A percentile compares a stretch with the other conserved stretches of the same genome.
These are phyloP conservation scores for Tulasnella sp. DNA, from an alignment of 768 basidiomycete species.

Conservation along the genomic window DNA sequence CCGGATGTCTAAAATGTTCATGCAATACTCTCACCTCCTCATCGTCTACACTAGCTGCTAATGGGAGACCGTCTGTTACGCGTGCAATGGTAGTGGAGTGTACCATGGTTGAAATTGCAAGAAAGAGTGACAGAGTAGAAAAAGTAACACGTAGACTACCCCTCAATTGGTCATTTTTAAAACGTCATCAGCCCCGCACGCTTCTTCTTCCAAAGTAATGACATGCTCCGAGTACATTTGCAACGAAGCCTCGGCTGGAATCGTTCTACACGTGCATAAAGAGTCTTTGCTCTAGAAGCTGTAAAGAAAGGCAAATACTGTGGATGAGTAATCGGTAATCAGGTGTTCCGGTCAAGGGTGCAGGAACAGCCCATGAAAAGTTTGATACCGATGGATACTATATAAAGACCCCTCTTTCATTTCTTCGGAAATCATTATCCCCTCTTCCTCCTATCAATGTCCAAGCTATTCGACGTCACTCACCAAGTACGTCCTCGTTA, in stretches of 20 bases:
- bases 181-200: not conserved
- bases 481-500: slow-evolving; percentile 48
- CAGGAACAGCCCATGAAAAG: too few species aligned
- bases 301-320: too few species aligned
- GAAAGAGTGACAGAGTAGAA: too few species aligned
- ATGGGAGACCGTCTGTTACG: slow-evolving; percentile 74
- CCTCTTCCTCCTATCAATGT: not conserved
- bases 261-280: not conserved
- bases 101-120: slow-evolving; percentile 42
- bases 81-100: slow-evolving; percentile 76
- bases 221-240: not conserved
- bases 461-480: slow-evolving; percentile 47
- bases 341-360: too few species aligned
- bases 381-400: too few species aligned
- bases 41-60: slow-evolving; percentile 94
- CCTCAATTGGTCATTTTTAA: too few species aligned
- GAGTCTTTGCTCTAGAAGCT: not conserved
- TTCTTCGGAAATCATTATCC: too few species aligned
- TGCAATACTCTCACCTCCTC: slow-evolving; percentile 53
- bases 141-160: too few species aligned
- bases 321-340: too few species aligned
- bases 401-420: too few species aligned
- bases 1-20: not conserved
- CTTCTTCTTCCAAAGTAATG: not conserved
- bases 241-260: not conserved